Percentiles rank a stretch among this genome's conserved stretches.
Conservation (phyloP, 495 filamentous ascomycete species). For the Penicillium manginii region DNA sequence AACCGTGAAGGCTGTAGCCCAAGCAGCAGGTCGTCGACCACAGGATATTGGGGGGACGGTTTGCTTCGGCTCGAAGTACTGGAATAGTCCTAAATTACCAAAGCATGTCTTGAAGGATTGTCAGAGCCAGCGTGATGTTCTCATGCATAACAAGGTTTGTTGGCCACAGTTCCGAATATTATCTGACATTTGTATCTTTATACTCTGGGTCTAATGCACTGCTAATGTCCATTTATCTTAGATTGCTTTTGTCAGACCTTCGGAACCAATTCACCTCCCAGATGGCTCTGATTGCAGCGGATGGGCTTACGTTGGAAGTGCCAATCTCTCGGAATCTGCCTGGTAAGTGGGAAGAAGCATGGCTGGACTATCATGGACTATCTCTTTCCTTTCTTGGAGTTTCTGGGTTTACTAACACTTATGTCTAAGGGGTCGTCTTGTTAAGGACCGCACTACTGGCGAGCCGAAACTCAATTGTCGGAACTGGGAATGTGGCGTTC, state of each 20-base stretch:
- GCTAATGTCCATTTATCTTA: not conserved
- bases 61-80: conserved; percentile 73
- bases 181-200: not conserved
- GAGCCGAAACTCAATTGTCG: conserved; percentile 76
- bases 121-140: conserved; percentile 63
- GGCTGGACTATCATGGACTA: not conserved
- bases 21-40: conserved; percentile 61
- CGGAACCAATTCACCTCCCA: conserved; percentile 33
- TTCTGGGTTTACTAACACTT: not conserved
- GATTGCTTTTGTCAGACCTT: conserved; percentile 61
- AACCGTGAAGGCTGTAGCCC: conserved; percentile 68
- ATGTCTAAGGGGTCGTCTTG: conserved; percentile 66
- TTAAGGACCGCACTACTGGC: conserved; percentile 65
- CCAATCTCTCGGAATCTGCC: conserved; percentile 89
- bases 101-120: conserved; percentile 73
- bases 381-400: not conserved
- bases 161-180: not conserved
- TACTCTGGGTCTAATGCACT: not conserved
- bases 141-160: conserved; percentile 85
- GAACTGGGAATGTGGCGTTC: conserved; percentile 96
- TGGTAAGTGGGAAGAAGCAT: conserved; percentile 60
- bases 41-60: conserved; percentile 72
- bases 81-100: conserved; percentile 67
- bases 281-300: conserved; percentile 37
- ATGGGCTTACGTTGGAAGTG: conserved; percentile 91